Evolutionary conservation across 179 eudicot species (phyloP).

Genomic region (Pouteria campechiana): DNA sequence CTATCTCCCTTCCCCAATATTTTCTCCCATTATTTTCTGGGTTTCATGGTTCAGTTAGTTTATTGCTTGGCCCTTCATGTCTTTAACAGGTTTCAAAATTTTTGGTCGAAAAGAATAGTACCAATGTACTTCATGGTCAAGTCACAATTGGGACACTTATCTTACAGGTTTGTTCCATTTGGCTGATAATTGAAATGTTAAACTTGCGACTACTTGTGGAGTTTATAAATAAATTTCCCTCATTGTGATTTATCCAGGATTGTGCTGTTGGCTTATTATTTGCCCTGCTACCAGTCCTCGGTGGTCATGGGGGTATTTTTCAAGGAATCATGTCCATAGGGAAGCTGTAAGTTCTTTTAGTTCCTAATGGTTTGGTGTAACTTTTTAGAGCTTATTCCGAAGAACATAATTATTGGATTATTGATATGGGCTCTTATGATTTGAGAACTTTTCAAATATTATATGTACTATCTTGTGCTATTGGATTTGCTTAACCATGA

Average conservation of each 20-base stretch:
- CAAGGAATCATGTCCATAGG: constrained; percentile 89
- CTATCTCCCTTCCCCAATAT: neutral
- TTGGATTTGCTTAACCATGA: too few species aligned
- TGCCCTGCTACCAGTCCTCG: constrained; percentile 95
- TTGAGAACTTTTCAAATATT: too few species aligned
- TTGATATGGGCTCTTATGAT: too few species aligned
- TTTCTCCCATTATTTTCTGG: constrained; percentile 1
- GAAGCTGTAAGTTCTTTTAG: constrained; percentile 53
- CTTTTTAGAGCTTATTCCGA: too few species aligned
- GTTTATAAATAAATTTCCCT: too few species aligned
- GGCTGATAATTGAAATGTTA: neutral
- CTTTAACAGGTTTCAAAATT: constrained; percentile 71
- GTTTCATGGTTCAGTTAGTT: neutral
- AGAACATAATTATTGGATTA: too few species aligned
- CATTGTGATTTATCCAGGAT: constrained; percentile 43
- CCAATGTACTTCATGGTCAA: constrained; percentile 86
- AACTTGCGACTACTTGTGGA: constrained; percentile 1
- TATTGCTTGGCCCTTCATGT: neutral
- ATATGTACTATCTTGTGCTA: too few species aligned
- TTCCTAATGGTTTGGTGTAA: neutral
- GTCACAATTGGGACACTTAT: constrained; percentile 96
- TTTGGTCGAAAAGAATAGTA: constrained; percentile 69
- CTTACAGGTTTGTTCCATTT: constrained; percentile 50
- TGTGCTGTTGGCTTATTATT: constrained; percentile 97
- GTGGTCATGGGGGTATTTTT: constrained; percentile 82